A percentile compares a stretch with the other conserved stretches of the same genome.
These are phyloP conservation scores for Avena atlantica DNA, from an alignment of 176 grass and related monocot species.

Conservation along the genomic window DNA sequence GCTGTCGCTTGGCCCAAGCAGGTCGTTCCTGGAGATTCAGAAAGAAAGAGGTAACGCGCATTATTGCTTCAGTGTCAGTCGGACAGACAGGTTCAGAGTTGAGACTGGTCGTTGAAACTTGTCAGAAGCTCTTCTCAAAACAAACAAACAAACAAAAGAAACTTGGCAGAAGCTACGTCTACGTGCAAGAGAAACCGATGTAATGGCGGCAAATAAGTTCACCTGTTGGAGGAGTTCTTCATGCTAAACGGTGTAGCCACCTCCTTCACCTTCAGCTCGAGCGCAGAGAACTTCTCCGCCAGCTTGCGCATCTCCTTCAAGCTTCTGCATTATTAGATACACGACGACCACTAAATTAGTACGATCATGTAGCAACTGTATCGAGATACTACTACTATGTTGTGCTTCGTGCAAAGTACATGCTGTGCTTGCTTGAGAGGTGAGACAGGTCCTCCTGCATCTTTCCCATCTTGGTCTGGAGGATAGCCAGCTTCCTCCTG, in stretches of 20 bases:
- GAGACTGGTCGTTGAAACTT: neutral
- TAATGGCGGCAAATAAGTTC: neutral
- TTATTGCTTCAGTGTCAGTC: too few species aligned
- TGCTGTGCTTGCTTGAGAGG: conserved; percentile 56
- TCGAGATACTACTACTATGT: too few species aligned
- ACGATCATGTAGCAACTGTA: too few species aligned
- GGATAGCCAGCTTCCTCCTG: conserved; percentile 67
- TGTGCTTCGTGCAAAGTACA: conserved; percentile 24
- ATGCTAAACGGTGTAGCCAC: conserved; percentile 50
- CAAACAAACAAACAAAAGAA: too few species aligned
- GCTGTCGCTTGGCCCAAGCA: conserved; percentile 50
- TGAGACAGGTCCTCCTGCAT: conserved; percentile 59
- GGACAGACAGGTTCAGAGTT: neutral
- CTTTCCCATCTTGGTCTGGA: conserved; percentile 57
- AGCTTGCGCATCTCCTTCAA: conserved; percentile 68
- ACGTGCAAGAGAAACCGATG: neutral
- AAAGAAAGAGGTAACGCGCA: too few species aligned
- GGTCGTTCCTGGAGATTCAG: conserved; percentile 47
- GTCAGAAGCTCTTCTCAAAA: too few species aligned
- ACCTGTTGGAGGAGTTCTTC: conserved; percentile 64
- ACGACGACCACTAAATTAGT: too few species aligned
- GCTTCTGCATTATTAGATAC: conserved; percentile 40
- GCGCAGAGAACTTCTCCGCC: conserved; percentile 60
- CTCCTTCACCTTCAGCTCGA: conserved; percentile 60
- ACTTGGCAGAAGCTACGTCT: too few species aligned